A percentile compares a stretch with the other conserved stretches of the same genome.
Evolutionary conservation across 106 monocot genomes (phyloP).

Genomic region (Dioscorea alata): DNA sequence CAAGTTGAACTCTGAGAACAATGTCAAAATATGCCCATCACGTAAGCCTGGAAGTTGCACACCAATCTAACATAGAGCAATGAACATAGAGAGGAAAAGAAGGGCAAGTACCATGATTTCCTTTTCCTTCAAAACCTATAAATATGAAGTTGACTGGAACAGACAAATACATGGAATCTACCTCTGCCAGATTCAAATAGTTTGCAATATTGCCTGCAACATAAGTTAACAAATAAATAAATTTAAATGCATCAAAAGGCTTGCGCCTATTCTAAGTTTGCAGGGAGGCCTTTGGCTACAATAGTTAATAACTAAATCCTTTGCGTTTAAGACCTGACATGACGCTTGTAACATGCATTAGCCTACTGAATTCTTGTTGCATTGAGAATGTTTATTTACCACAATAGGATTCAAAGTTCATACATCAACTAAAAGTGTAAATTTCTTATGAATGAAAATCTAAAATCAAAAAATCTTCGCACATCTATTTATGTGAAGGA

Average conservation of each 20-base stretch:
- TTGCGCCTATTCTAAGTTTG: neutral
- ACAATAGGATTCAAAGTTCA: too few species aligned
- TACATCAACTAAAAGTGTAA: too few species aligned
- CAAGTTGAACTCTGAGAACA: slow-evolving; percentile 67
- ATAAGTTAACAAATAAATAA: neutral
- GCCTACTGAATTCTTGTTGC: too few species aligned
- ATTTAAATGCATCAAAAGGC: neutral
- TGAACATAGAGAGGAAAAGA: neutral
- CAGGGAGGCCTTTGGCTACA: neutral
- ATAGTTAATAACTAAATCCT: neutral
- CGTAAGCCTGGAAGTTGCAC: neutral
- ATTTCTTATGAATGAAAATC: too few species aligned
- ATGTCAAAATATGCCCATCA: neutral
- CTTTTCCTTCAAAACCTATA: slow-evolving; percentile 98
- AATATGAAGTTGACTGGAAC: slow-evolving; percentile 92
- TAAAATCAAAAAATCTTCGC: too few species aligned
- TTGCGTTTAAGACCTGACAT: too few species aligned
- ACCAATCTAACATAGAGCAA: neutral
- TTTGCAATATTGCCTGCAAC: slow-evolving; percentile 83
- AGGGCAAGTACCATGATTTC: slow-evolving; percentile 57
- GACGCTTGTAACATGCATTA: too few species aligned
- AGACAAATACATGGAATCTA: slow-evolving; percentile 83
- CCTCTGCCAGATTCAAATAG: slow-evolving; percentile 69
- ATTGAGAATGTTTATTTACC: too few species aligned
- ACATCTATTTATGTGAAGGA: too few species aligned